Evolutionary conservation across 1,284 basidiomycete genomes (phyloP), one percentile per base, ranked within the genome.

Genomic region (Sphaerobolus stellatus): DNA sequence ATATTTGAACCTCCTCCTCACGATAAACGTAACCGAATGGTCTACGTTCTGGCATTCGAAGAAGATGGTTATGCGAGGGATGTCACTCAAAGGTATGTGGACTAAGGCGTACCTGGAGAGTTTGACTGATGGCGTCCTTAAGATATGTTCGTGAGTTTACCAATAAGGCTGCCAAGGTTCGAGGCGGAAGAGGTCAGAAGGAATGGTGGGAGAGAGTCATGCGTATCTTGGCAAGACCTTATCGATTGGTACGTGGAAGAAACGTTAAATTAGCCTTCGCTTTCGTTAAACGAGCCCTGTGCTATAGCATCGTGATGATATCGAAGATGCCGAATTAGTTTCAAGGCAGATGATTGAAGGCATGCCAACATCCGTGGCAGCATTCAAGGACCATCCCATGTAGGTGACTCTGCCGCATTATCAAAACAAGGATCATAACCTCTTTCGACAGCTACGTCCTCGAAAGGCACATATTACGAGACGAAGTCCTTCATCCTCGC

Each of bases 341-440:
- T 79, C 77, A 1, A 83, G 84, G 56, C 88, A 92, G 65, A 74
- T 90, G 61, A 83, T 82, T 27, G 96, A 98, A 70, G 92, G 89
- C n/a, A 97, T 99, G 92, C 96, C 96, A 0, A 88, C 86, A 11
- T 90, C 91, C 28, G 81, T 98, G 60, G 78, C 78, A 24, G 95
- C 92, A 0, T 99, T 98, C 82, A 98, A 99, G 69, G 90, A 94
- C 64, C 96, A 99, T 71, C 93, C 96, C 2, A 71, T 98, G 85
- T 93, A 62, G 58, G 86, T 60, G 1, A 46, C 44, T 50, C 52
- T 30, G 55, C 53, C 20, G 27, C 38, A 30, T 50, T n/a, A 27
- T 61, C 40, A 14, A 28, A 46, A 16, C 59, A 11, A 16, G 28
- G 20, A 22, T 52, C 38, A 54, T 54, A n/a, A 44, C 48, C 52